Evolutionary conservation across 768 basidiomycete genomes (phyloP).

Genomic region (Strobilomyces confusus): DNA sequence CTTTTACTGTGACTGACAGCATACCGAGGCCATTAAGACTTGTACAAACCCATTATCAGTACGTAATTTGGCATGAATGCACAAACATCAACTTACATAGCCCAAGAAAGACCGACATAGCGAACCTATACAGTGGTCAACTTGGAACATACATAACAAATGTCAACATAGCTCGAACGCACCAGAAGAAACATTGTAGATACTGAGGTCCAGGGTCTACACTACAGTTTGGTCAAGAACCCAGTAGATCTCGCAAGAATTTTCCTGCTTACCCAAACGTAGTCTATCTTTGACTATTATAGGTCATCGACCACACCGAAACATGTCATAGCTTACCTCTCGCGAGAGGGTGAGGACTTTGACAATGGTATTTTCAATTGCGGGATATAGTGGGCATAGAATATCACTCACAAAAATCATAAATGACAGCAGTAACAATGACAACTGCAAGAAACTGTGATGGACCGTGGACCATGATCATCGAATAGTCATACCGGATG

Average conservation of each 20-base stretch:
- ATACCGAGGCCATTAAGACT: slow-evolving; percentile 1
- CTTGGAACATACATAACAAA: not conserved
- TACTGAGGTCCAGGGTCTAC: slow-evolving; percentile 7
- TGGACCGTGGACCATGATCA: no score
- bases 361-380: no score
- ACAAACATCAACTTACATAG: not conserved
- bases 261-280: not conserved
- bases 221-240: not conserved
- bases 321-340: no score
- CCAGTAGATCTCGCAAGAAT: not conserved
- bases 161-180: not conserved
- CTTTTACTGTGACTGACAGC: not conserved
- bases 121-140: not conserved
- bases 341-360: no score
- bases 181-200: slow-evolving; percentile 11
- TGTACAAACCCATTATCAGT: not conserved
- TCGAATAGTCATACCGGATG: no score
- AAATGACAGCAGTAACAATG: no score
- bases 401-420: no score
- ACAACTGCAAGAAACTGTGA: no score
- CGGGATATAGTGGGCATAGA: no score
- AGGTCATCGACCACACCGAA: no score
- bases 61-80: no score
- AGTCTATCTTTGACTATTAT: no score
- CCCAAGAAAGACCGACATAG: slow-evolving; percentile 1